phyloP scores from a whole-genome alignment of 306 rosid genomes.

The Hippophae rhamnoides region DNA sequence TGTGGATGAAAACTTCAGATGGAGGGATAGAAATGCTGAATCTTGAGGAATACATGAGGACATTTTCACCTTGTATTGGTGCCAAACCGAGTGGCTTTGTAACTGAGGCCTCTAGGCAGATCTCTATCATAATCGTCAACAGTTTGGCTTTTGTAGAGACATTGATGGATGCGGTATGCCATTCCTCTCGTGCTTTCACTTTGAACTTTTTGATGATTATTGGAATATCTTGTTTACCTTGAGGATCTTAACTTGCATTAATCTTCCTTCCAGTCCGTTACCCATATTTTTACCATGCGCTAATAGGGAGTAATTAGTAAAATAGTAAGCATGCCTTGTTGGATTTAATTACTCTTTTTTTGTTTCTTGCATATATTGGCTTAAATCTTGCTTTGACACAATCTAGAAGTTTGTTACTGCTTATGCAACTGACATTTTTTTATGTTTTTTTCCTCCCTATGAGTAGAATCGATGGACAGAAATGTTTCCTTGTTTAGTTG shows the following conservation, averaged over 20 bases:
- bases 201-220: neutral
- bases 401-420: conserved; percentile 6
- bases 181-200: conserved; percentile 8
- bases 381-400: neutral
- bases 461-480: conserved; percentile 68
- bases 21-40: conserved; percentile 49
- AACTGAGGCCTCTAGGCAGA: conserved; percentile 55
- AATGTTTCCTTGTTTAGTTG: conserved; percentile 59
- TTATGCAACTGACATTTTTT: conserved; percentile 9
- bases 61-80: conserved; percentile 34
- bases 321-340: too few species aligned
- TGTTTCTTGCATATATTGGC: neutral
- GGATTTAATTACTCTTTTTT: neutral
- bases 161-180: conserved; percentile 59
- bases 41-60: conserved; percentile 51
- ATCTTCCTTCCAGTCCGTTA: neutral
- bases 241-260: neutral
- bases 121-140: conserved; percentile 36
- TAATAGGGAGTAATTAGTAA: too few species aligned
- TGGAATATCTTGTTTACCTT: neutral
- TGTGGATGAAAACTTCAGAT: conserved; percentile 57
- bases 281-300: too few species aligned
- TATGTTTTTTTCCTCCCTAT: conserved; percentile 4
- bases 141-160: conserved; percentile 51
- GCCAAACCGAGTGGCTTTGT: conserved; percentile 35